A percentile compares a stretch with the other conserved stretches of the same genome.
phyloP scores from a whole-genome alignment of 495 filamentous ascomycete genomes.

The Massariosphaeria phaeospora region DNA sequence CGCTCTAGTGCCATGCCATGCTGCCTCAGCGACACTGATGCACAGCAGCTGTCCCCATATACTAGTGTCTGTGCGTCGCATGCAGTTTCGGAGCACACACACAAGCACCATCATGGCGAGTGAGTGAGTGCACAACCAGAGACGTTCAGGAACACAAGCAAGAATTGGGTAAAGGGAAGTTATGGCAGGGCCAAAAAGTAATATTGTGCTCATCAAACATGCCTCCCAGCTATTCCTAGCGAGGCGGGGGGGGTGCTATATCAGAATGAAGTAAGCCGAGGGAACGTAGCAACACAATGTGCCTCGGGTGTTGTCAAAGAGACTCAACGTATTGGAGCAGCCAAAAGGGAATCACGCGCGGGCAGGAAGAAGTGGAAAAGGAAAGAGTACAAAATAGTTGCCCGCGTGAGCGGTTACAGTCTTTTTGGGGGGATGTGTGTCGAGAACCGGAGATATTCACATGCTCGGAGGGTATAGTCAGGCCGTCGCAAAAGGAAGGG shows the following conservation, averaged over 20 bases:
- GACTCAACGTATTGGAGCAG: constrained; percentile 9
- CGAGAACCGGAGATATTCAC: constrained; percentile 2
- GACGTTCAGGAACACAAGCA: background rate
- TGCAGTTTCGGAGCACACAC: background rate
- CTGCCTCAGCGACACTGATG: background rate
- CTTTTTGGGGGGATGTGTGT: constrained; percentile 25
- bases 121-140: background rate
- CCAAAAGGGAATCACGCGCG: constrained; percentile 1
- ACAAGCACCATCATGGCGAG: background rate
- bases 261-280: constrained; percentile 6
- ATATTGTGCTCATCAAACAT: constrained; percentile 18
- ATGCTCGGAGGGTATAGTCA: constrained; percentile 27
- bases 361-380: constrained; percentile 1
- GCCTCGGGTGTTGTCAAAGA: no score
- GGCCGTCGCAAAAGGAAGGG: constrained; percentile 20
- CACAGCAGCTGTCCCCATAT: background rate
- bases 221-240: background rate
- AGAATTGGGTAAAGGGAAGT: background rate
- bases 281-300: constrained; percentile 1
- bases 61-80: background rate
- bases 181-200: background rate
- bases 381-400: constrained; percentile 22
- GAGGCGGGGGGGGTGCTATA: background rate
- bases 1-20: constrained; percentile 3
- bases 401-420: constrained; percentile 35